These are phyloP conservation scores for Auxenochlorella protothecoides DNA, from an alignment of 139 green algal species.

Conservation along the genomic window DNA sequence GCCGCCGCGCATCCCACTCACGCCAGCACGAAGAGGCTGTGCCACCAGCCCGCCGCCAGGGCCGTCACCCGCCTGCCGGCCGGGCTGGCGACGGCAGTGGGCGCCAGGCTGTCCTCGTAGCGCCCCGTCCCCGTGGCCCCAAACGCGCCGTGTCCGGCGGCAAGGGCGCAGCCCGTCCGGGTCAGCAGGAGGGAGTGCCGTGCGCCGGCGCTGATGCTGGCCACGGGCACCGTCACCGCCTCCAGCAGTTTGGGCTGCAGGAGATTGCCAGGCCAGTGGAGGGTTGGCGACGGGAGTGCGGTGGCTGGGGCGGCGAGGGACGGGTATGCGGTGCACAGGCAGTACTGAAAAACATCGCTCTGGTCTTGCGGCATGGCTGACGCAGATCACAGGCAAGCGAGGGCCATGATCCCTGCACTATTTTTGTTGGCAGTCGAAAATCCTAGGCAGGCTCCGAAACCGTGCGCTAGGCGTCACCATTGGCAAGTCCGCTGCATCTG, in stretches of 20 bases:
- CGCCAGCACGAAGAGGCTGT: constrained; percentile 19
- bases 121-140: constrained; percentile 30
- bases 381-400: too few species aligned
- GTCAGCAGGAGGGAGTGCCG: constrained; percentile 30
- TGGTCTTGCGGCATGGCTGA: too few species aligned
- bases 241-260: constrained; percentile 28
- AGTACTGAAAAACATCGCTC: too few species aligned
- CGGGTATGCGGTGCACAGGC: not conserved
- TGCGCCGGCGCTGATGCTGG: constrained; percentile 22
- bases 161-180: constrained; percentile 8
- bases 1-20: not conserved
- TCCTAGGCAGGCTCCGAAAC: too few species aligned
- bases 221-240: constrained; percentile 8
- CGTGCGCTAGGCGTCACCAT: too few species aligned
- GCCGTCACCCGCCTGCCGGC: constrained; percentile 4
- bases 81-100: constrained; percentile 1
- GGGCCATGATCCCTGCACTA: too few species aligned
- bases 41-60: constrained; percentile 36
- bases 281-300: not conserved
- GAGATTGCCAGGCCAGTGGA: too few species aligned
- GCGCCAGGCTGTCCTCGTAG: not conserved
- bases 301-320: not conserved
- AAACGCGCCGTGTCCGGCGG: constrained; percentile 32
- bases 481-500: too few species aligned
- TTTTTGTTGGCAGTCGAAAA: too few species aligned